Conservation (phyloP, 1,139 yeast genomes). For the Candida sp. region DNA sequence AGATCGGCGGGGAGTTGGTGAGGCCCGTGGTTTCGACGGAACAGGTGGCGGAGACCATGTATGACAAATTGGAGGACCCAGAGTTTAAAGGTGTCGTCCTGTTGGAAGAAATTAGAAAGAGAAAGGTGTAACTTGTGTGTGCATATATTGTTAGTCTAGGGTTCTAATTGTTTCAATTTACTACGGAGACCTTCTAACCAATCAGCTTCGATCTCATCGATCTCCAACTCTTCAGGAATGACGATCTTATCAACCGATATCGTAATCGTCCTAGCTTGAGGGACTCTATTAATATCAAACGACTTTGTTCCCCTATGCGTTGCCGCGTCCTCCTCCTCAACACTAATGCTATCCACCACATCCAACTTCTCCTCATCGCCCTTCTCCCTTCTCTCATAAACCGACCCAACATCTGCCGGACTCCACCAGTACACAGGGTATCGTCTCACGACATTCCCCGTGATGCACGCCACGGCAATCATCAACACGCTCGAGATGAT, state of each 20-base stretch:
- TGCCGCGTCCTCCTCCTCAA: not conserved
- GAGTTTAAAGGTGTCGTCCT: constrained; percentile 60
- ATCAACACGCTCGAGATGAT: constrained; percentile 55
- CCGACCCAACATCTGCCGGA: constrained; percentile 23
- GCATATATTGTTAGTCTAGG: constrained; percentile 4
- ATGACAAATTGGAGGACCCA: constrained; percentile 56
- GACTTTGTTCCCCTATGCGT: constrained; percentile 7
- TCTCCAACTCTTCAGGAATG: constrained; percentile 27
- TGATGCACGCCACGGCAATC: constrained; percentile 54
- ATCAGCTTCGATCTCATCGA: constrained; percentile 30
- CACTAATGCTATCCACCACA: not conserved
- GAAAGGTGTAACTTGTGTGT: not conserved
- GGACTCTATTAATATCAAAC: constrained; percentile 2
- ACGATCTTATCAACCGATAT: constrained; percentile 22
- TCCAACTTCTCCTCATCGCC: constrained; percentile 3
- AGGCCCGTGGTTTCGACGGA: constrained; percentile 75
- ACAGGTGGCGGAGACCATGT: constrained; percentile 63
- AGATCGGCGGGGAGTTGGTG: constrained; percentile 47
- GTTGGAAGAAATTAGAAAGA: constrained; percentile 49
- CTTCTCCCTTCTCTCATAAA: not conserved
- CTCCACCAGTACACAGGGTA: constrained; percentile 76
- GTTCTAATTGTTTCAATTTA: constrained; percentile 12
- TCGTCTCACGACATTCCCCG: constrained; percentile 57
- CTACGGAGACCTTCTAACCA: constrained; percentile 26
- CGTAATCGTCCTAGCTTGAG: constrained; percentile 16